These are phyloP conservation scores for Phialophora expanda DNA, from an alignment of 2,329 filamentous ascomycete genomes.

Conservation along the genomic window DNA sequence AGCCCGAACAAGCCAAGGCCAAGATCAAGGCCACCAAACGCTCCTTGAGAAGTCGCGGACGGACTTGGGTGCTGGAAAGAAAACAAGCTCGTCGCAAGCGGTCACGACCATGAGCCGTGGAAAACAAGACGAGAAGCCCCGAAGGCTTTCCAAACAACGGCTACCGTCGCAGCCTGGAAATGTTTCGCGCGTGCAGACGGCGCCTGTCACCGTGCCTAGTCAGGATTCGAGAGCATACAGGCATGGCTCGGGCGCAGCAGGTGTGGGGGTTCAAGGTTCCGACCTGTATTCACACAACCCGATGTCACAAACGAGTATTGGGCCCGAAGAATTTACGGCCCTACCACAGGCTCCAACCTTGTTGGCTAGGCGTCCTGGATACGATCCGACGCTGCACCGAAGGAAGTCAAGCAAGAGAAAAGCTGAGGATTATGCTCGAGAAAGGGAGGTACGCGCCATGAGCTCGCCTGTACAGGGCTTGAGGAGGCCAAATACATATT, in stretches of 20 bases:
- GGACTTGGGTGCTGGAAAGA: conserved; percentile 6
- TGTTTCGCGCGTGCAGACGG: conserved; percentile 23
- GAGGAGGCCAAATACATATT: conserved; percentile 64
- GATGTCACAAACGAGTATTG: conserved; percentile 46
- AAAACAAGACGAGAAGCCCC: conserved; percentile 29
- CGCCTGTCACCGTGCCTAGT: conserved; percentile 18
- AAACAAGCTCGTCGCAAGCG: conserved; percentile 21
- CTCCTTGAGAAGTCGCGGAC: conserved; percentile 28
- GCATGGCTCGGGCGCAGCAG: conserved; percentile 16
- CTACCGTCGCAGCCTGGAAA: conserved; percentile 26
- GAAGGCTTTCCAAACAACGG: conserved; percentile 34
- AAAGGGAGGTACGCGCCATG: conserved; percentile 89
- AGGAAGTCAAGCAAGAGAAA: conserved; percentile 79
- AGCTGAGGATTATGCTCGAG: conserved; percentile 75
- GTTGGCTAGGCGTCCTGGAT: conserved; percentile 64
- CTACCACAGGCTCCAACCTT: conserved; percentile 57
- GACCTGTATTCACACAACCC: conserved; percentile 41
- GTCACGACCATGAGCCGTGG: conserved; percentile 28
- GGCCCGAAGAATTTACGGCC: conserved; percentile 48
- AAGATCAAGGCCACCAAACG: conserved; percentile 27
- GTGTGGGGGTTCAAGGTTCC: conserved; percentile 9
- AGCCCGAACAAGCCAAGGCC: conserved; percentile 27
- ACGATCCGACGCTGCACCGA: conserved; percentile 62
- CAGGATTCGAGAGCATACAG: conserved; percentile 19
- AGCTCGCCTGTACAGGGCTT: conserved; percentile 68